Evolutionary conservation across 495 filamentous ascomycete species (phyloP), one percentile per base, ranked within the genome.

Genomic region (Penicillium daleae): DNA sequence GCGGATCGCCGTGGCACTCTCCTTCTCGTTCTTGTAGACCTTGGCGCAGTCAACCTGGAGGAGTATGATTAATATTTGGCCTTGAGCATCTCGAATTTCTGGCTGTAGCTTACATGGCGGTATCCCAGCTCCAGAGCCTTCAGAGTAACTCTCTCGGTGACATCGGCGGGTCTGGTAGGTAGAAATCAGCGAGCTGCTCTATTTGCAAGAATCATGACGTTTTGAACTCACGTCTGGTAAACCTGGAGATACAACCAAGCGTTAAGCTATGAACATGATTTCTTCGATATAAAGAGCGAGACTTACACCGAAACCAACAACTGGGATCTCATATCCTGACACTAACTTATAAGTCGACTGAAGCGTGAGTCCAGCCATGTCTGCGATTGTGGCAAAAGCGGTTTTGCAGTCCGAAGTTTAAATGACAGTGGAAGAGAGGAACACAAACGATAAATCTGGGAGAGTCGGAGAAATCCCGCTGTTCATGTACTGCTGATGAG

Each of bases 261-360:
- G 58, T 69, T 35, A 64, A 61, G 24, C 7, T 5, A 26, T 13
- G 44, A 26, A 26, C n/a, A 26, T n/a, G 9, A 8, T 2, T 19
- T 48, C n/a, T 26, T 5, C 3, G 3, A 24, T 4, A 19, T 22
- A 4, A 10, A 32, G 27, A 19, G 13, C 8, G 8, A 35, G 19
- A 80, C 87, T 70, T 82, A 90, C 88, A 53, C 89, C 90, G 67
- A 86, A 92, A 2, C 91, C 91, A 39, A 94, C 67, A 10, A 83
- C 74, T 0, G 92, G 92, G 39, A 96, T 92, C 59, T 92, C 86
- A 71, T 88, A 88, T 57, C 92, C 91, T 49, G 90, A 92, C 63
- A 86, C 85, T 75, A 94, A 78, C 68, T 86, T 87, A 64, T 87
- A 78, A 39, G 82, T 89, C 15, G 87, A 86, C 64, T 88, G 82